Conservation (phyloP, 768 basidiomycete genomes). For the Lanmaoa pseudosensibilis region DNA sequence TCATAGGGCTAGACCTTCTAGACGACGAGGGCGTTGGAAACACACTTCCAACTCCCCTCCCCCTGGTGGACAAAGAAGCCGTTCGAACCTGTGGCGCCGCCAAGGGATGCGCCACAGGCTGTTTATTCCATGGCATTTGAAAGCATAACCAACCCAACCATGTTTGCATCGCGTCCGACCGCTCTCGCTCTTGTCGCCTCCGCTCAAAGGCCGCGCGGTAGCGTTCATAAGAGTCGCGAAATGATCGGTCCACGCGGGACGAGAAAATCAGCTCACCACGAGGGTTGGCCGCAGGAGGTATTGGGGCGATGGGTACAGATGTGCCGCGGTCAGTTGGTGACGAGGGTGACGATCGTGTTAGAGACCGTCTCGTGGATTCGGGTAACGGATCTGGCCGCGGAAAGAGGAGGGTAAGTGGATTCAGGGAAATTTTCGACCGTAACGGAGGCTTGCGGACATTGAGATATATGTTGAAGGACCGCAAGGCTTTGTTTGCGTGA, state of each 20-base stretch:
- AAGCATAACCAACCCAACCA: conserved; percentile 32
- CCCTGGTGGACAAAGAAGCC: conserved; percentile 27
- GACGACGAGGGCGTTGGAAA: conserved; percentile 33
- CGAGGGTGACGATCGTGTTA: conserved; percentile 33
- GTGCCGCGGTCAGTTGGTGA: conserved; percentile 42
- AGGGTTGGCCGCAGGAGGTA: conserved; percentile 86
- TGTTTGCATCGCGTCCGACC: conserved; percentile 33
- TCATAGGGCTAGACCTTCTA: conserved; percentile 35
- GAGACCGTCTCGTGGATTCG: conserved; percentile 21
- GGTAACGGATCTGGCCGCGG: conserved; percentile 29
- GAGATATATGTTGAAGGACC: conserved; percentile 95
- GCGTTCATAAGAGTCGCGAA: conserved; percentile 90
- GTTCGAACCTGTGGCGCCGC: conserved; percentile 22
- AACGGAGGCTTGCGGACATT: conserved; percentile 86
- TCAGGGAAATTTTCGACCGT: conserved; percentile 52
- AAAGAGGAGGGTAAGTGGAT: conserved; percentile 40
- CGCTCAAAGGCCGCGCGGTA: conserved; percentile 88
- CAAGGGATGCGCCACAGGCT: conserved; percentile 3
- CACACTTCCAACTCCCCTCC: conserved; percentile 24
- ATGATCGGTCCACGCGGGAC: conserved; percentile 75
- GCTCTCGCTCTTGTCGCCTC: conserved; percentile 63
- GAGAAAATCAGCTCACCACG: conserved; percentile 97
- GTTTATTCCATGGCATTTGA: conserved; percentile 32
- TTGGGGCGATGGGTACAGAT: conserved; percentile 56
- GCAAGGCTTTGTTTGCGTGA: conserved; percentile 88